phyloP scores from a whole-genome alignment of 2,329 filamentous ascomycete genomes.

The Ramularia endophylla region DNA sequence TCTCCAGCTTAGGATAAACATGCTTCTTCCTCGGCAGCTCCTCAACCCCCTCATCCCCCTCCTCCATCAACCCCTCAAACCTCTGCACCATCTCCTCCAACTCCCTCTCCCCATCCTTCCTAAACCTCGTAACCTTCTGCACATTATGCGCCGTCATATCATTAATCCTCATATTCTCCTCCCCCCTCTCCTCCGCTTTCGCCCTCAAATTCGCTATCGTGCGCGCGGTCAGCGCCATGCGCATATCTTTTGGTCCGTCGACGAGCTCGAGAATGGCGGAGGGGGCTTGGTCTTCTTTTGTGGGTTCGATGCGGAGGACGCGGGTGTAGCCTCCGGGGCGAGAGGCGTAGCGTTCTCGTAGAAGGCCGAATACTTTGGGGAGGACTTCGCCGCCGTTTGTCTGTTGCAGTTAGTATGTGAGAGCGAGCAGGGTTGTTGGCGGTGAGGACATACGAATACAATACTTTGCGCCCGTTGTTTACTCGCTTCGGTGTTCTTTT shows the following conservation, averaged over 20 bases:
- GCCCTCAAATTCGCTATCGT: constrained; percentile 56
- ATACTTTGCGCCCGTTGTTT: constrained; percentile 65
- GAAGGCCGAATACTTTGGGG: constrained; percentile 80
- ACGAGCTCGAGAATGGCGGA: constrained; percentile 92
- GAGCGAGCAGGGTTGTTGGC: neutral
- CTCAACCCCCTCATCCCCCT: constrained; percentile 29
- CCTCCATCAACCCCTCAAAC: constrained; percentile 32
- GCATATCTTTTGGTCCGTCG: constrained; percentile 88
- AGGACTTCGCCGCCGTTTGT: constrained; percentile 58
- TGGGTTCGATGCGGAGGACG: constrained; percentile 83
- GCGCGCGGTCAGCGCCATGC: constrained; percentile 88
- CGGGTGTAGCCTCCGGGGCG: constrained; percentile 92
- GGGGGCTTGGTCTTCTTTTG: constrained; percentile 79
- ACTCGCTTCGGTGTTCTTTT: constrained; percentile 83
- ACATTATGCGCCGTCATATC: constrained; percentile 73
- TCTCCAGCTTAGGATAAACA: constrained; percentile 27
- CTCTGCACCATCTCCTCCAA: constrained; percentile 57
- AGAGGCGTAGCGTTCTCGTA: constrained; percentile 69
- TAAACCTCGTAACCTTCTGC: constrained; percentile 73
- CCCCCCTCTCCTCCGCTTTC: constrained; percentile 32
- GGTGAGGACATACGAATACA: constrained; percentile 60
- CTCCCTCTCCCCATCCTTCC: constrained; percentile 58
- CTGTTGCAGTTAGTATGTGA: constrained; percentile 43
- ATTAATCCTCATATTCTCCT: constrained; percentile 52
- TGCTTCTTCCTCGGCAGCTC: constrained; percentile 30